phyloP scores from a whole-genome alignment of 768 basidiomycete genomes.

The Fomitopsis serialis region DNA sequence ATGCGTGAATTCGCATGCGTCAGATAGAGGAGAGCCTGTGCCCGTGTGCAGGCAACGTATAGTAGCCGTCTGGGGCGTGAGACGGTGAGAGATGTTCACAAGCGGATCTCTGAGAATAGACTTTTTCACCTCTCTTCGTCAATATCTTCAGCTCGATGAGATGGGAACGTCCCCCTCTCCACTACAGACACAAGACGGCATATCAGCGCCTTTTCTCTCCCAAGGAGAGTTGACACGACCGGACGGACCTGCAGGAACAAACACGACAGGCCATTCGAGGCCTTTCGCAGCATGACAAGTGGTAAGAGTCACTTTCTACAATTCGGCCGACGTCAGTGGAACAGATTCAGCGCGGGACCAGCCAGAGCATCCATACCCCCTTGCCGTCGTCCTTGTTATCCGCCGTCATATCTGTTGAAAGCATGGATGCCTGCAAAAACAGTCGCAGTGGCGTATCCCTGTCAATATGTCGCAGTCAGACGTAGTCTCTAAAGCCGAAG shows the following conservation, averaged over 20 bases:
- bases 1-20: constrained; percentile 44
- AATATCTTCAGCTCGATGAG: constrained; percentile 63
- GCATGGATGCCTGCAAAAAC: constrained; percentile 77
- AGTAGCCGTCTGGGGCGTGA: constrained; percentile 56
- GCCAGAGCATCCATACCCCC: constrained; percentile 29
- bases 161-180: constrained; percentile 72
- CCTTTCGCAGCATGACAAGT: constrained; percentile 92
- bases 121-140: constrained; percentile 72
- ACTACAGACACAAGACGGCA: constrained; percentile 33
- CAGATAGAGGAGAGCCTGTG: constrained; percentile 65
- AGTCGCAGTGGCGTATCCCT: constrained; percentile 52
- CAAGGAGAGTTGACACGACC: not conserved
- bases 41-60: constrained; percentile 87
- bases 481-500: too few species aligned
- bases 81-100: not conserved
- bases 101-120: not conserved
- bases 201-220: not conserved
- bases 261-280: constrained; percentile 88
- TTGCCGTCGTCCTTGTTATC: constrained; percentile 45
- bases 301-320: constrained; percentile 74
- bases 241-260: constrained; percentile 60
- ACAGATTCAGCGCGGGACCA: not conserved
- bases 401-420: constrained; percentile 74
- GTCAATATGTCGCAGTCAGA: too few species aligned
- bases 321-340: not conserved